Evolutionary conservation across 257 asterid genomes (phyloP), one percentile per base, ranked within the genome.

Genomic region (Mentha longifolia): DNA sequence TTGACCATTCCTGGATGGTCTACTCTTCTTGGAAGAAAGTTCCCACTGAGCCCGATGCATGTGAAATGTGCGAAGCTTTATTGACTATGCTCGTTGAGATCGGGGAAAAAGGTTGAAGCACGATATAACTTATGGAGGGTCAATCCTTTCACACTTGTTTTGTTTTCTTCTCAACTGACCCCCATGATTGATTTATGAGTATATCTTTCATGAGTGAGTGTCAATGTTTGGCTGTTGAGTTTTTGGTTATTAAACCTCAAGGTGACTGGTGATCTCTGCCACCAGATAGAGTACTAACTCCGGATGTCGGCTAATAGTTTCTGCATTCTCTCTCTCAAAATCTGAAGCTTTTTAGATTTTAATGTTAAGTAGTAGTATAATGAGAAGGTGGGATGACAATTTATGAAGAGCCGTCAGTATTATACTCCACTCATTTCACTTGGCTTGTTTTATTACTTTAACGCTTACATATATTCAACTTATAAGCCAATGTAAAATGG

Each of bases 1-100:
- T 91, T n/a, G 97, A 94, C 74, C 97, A 94, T 78, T 82, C 90
- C 1, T 94, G 98, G 98, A 94, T 91, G 91, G 98, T 88, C 0
- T 94, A 85, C 79, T 80, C 97, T 5, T 86, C 96, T 2, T 89
- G 96, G 98, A 87, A 67, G 55, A 89, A 72, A 61, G 87, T 80
- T 58, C 78, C 85, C 1, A 67, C 57, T 0, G 92, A 85, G 77
- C 86, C 95, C 0, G 96, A 88, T 70, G 86, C 87, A 3, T 73
- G 85, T 67, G 89, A 90, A 50, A 88, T 92, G 96, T 90, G 92
- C 66, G 98, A 94, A 75, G 97, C 98, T 37, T 66, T 91, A 67
- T 72, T 91, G 80, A 86, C 95, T 5, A 84, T 85, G 87, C 90
- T 94, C 11, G 86, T 89, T 25, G 88, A 91, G 66, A 88, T 87